Evolutionary conservation across 345 rosid genomes (phyloP), one percentile per base, ranked within the genome.

Genomic region (Dimocarpus longan): DNA sequence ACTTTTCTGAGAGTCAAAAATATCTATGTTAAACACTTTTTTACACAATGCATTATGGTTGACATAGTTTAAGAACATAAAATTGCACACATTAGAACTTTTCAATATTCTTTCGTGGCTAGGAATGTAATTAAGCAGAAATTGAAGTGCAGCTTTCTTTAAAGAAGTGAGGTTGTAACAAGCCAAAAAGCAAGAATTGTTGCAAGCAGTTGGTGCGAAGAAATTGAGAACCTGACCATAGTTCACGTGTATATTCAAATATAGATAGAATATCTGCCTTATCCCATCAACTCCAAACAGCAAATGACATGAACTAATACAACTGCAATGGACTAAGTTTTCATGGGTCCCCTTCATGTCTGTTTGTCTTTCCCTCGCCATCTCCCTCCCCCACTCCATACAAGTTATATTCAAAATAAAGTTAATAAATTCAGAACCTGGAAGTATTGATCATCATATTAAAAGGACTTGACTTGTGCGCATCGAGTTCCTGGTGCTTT

Each of bases 201-300:
- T 65, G 63, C 56, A 68, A 77, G 40, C 48, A 73, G 63, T 67
- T 67, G 24, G 59, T 8, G 32, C 66, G 37, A 32, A 32, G 37
- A 32, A 32, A 32, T 16, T 64, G 80, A 76, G 80, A 67, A 72
- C 13, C 72, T 71, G 22, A 56, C 71, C n/a, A 63, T 80, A 66
- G n/a, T n/a, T n/a, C n/a, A n/a, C 59, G 56, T 44, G 74, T 74
- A 66, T 13, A 63, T 52, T 68, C 52, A 46, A 73, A 62, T 66
- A 63, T 18, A 70, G 12, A 42, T 7, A 67, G 76, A 80, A 68
- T 50, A 52, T 76, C 46, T 32, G 37, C 37, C 37, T 32, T 32
- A 32, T 32, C 37, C 37, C 37, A 32, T 32, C 37, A 32, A 32
- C 37, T 67, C 39, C 76, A 64, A 59, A 50, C 22, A 68, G 54